These are phyloP conservation scores for Ustilago sp. DNA, from an alignment of 1,284 basidiomycete species.

Conservation along the genomic window DNA sequence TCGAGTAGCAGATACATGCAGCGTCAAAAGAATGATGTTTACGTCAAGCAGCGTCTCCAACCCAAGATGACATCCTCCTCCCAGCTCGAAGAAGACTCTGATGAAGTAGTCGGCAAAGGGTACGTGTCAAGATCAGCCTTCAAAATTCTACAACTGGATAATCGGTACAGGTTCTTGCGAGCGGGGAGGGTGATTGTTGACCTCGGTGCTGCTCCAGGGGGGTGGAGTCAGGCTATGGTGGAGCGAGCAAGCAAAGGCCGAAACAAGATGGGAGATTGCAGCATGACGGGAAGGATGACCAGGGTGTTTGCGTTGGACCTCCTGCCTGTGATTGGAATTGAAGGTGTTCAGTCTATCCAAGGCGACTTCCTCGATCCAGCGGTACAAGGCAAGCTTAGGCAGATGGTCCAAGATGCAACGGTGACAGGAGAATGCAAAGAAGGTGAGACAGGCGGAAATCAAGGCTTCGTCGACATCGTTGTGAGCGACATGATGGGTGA, in stretches of 20 bases:
- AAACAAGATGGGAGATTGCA: neutral
- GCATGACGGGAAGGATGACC: neutral
- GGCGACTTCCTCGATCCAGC: slow-evolving; percentile 54
- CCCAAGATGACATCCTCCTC: slow-evolving; percentile 1
- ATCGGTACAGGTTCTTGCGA: slow-evolving; percentile 52
- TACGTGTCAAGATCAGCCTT: slow-evolving; percentile 62
- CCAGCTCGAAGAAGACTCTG: slow-evolving; percentile 1
- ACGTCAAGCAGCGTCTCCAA: slow-evolving; percentile 40
- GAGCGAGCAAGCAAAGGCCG: slow-evolving; percentile 21
- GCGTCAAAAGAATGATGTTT: slow-evolving; percentile 41
- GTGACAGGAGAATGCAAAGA: neutral
- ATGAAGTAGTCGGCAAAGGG: slow-evolving; percentile 8
- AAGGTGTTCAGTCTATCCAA: slow-evolving; percentile 42
- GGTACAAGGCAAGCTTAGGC: slow-evolving; percentile 29
- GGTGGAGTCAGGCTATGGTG: slow-evolving; percentile 61
- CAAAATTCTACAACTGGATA: slow-evolving; percentile 60
- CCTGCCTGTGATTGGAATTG: slow-evolving; percentile 36
- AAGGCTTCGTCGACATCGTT: slow-evolving; percentile 57
- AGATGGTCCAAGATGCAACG: slow-evolving; percentile 14
- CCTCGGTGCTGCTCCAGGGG: slow-evolving; percentile 64
- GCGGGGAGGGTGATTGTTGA: slow-evolving; percentile 55
- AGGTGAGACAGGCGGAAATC: neutral
- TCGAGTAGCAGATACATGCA: slow-evolving; percentile 47
- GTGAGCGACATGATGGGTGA: slow-evolving; percentile 66
- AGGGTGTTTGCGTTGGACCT: slow-evolving; percentile 58